Evolutionary conservation across 257 asterid species (phyloP).

Genomic region (Solanum okadae): DNA sequence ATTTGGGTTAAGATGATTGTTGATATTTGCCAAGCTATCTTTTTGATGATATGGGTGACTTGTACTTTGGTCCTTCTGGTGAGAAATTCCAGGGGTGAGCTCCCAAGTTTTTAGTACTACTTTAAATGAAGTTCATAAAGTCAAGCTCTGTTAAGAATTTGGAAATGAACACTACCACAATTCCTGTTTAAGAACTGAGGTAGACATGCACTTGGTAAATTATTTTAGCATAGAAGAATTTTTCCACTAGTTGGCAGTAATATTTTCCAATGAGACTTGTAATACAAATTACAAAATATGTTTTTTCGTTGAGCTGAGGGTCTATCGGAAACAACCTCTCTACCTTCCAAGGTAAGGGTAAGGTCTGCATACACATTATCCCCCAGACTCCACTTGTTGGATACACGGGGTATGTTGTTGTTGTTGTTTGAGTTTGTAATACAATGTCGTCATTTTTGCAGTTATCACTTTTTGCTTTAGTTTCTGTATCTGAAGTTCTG

Average conservation of each 20-base stretch:
- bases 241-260: background rate
- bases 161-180: background rate
- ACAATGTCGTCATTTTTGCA: background rate
- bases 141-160: background rate
- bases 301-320: background rate
- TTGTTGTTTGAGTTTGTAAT: background rate
- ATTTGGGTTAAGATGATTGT: background rate
- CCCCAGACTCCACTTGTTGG: background rate
- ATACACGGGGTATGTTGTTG: background rate
- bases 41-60: background rate
- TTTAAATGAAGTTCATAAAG: background rate
- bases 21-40: background rate
- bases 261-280: background rate
- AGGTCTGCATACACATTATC: too few species aligned
- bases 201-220: background rate
- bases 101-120: background rate
- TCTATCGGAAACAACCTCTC: background rate
- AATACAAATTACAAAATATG: background rate
- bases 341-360: background rate
- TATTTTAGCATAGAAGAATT: background rate
- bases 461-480: background rate
- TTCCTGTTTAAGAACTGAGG: background rate
- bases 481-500: background rate
- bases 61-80: background rate
- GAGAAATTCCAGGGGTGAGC: background rate